phyloP scores from a whole-genome alignment of 495 filamentous ascomycete species.

The Xylaria grammica region DNA sequence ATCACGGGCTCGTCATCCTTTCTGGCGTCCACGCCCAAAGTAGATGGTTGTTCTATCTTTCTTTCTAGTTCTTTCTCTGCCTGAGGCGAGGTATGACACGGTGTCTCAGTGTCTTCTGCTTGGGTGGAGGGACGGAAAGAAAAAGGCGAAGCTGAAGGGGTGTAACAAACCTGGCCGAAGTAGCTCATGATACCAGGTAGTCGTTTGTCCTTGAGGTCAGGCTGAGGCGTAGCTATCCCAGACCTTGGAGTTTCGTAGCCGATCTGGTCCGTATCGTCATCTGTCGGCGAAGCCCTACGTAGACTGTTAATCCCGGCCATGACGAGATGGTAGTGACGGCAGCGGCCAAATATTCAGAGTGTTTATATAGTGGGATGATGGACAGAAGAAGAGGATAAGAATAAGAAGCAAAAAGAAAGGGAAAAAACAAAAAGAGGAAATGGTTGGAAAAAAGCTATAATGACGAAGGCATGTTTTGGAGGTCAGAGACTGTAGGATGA shows the following conservation, averaged over 20 bases:
- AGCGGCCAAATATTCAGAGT: conserved; percentile 14
- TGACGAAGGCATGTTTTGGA: conserved; percentile 28
- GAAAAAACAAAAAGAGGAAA: conserved; percentile 13
- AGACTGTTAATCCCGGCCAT: conserved; percentile 51
- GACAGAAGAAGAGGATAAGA: conserved; percentile 16
- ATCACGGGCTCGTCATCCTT: conserved; percentile 43
- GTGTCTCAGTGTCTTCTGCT: conserved; percentile 43
- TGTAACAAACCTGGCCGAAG: conserved; percentile 95
- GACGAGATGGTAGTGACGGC: neutral
- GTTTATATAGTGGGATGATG: conserved; percentile 21
- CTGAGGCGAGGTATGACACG: conserved; percentile 39
- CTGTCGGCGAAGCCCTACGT: conserved; percentile 56
- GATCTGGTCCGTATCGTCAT: conserved; percentile 77
- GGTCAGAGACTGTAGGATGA: conserved; percentile 20
- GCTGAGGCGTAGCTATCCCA: conserved; percentile 84
- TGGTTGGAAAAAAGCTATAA: conserved; percentile 30
- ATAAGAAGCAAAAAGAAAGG: no score
- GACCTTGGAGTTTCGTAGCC: conserved; percentile 83
- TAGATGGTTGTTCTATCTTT: conserved; percentile 30
- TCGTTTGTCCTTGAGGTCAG: conserved; percentile 87
- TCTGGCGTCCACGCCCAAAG: conserved; percentile 29
- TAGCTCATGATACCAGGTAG: conserved; percentile 90
- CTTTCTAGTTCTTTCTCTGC: conserved; percentile 41
- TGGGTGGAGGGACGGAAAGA: conserved; percentile 40
- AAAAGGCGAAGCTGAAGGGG: conserved; percentile 49